Conservation (phyloP, 2,329 filamentous ascomycete species). For the Botrytis sinoallii region DNA sequence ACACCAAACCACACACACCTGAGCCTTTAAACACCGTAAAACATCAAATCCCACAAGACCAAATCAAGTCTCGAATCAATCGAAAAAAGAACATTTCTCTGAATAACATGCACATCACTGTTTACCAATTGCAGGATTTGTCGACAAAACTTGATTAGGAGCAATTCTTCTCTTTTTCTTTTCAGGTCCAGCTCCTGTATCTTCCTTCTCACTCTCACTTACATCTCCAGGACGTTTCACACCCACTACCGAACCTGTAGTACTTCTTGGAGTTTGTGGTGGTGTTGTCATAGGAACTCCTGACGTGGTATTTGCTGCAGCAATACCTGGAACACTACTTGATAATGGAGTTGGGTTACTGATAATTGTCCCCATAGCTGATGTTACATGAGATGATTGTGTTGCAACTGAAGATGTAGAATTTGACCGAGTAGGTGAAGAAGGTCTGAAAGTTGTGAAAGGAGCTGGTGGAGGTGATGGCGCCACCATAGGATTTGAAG, state of each 20-base stretch:
- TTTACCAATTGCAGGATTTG: neutral
- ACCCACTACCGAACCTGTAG: slow-evolving; percentile 52
- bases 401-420: slow-evolving; percentile 79
- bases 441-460: slow-evolving; percentile 55
- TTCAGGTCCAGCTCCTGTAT: slow-evolving; percentile 44
- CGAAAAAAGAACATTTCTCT: neutral
- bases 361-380: slow-evolving; percentile 48
- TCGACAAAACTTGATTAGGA: slow-evolving; percentile 47
- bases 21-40: neutral
- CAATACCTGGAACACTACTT: slow-evolving; percentile 72
- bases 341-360: slow-evolving; percentile 78
- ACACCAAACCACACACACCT: neutral
- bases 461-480: slow-evolving; percentile 58
- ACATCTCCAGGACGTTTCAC: slow-evolving; percentile 56
- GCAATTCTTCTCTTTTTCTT: slow-evolving; percentile 68
- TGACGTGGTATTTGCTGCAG: slow-evolving; percentile 57
- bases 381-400: slow-evolving; percentile 49
- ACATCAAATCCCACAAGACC: neutral
- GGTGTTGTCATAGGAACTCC: slow-evolving; percentile 75
- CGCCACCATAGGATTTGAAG: slow-evolving; percentile 57
- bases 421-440: slow-evolving; percentile 80
- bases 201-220: slow-evolving; percentile 48
- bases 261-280: slow-evolving; percentile 77
- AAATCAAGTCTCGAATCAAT: neutral
- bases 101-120: neutral